A percentile compares a stretch with the other conserved stretches of the same genome.
Conservation (phyloP, 1,284 basidiomycete species). For the Lignosus rhinocerotis region DNA sequence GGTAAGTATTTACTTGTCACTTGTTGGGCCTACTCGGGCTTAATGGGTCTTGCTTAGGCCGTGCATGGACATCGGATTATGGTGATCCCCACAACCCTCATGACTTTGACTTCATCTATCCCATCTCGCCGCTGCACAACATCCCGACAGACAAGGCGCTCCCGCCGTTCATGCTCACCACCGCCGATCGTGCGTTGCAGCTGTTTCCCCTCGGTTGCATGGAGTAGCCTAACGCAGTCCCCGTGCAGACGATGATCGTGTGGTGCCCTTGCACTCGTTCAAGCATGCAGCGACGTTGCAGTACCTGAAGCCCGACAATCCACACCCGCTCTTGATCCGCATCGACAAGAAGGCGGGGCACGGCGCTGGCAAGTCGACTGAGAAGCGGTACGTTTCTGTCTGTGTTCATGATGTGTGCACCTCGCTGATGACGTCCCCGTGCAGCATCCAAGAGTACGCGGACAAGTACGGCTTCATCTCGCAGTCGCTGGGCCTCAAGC, state of each 20-base stretch:
- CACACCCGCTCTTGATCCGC: slow-evolving; percentile 70
- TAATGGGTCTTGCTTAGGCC: slow-evolving; percentile 40
- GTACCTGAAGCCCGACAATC: slow-evolving; percentile 59
- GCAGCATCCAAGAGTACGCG: slow-evolving; percentile 70
- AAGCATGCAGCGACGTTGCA: slow-evolving; percentile 78
- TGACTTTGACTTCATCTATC: slow-evolving; percentile 83
- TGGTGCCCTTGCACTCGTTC: slow-evolving; percentile 82
- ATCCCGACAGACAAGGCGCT: slow-evolving; percentile 59
- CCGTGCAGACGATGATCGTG: slow-evolving; percentile 73
- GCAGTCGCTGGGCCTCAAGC: slow-evolving; percentile 55
- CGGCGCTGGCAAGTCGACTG: slow-evolving; percentile 78
- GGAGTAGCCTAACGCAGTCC: background rate
- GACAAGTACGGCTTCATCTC: slow-evolving; percentile 79
- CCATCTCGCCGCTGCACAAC: slow-evolving; percentile 78
- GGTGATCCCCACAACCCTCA: slow-evolving; percentile 75
- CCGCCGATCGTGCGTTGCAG: slow-evolving; percentile 68
- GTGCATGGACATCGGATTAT: slow-evolving; percentile 81
- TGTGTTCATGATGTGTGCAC: background rate
- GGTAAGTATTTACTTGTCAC: slow-evolving; percentile 38
- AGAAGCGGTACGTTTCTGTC: slow-evolving; percentile 56
- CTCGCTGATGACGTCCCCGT: slow-evolving; percentile 2
- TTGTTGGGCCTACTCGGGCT: background rate
- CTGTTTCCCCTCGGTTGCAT: background rate
- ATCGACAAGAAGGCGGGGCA: slow-evolving; percentile 82
- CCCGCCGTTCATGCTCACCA: slow-evolving; percentile 71